phyloP scores from a whole-genome alignment of 345 rosid species.

The Lagerstroemia speciosa region DNA sequence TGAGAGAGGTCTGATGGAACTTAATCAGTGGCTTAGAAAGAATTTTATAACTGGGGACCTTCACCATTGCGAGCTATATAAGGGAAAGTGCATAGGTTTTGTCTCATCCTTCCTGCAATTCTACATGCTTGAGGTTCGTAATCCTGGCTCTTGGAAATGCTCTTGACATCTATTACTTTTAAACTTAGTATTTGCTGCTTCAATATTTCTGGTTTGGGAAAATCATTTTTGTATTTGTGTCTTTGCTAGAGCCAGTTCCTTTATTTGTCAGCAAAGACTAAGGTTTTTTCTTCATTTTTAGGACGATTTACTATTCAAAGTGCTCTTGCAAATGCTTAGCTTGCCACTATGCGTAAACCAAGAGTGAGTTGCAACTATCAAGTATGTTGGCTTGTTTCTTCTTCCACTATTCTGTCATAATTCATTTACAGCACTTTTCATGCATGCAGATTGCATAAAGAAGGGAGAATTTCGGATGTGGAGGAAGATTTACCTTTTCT shows the following conservation, averaged over 20 bases:
- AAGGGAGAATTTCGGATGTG: constrained; percentile 20
- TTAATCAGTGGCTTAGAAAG: constrained; percentile 50
- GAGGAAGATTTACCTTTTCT: constrained; percentile 28
- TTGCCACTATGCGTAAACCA: constrained; percentile 29
- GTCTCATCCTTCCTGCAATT: constrained; percentile 57
- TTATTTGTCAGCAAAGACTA: background rate
- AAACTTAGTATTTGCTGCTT: background rate
- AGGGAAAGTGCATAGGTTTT: constrained; percentile 35
- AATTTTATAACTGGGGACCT: constrained; percentile 27
- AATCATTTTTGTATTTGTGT: background rate
- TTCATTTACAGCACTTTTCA: constrained; percentile 8
- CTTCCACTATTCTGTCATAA: constrained; percentile 1
- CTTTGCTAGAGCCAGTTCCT: too few relatives aligned
- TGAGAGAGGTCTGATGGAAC: constrained; percentile 41
- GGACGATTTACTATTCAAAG: constrained; percentile 80
- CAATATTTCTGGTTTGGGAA: background rate
- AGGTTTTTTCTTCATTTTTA: constrained; percentile 23
- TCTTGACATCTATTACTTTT: background rate
- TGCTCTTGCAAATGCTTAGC: constrained; percentile 58
- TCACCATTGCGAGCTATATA: constrained; percentile 24
- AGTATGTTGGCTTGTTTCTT: constrained; percentile 13
- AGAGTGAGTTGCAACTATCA: constrained; percentile 32
- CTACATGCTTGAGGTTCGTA: constrained; percentile 66
- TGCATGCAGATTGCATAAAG: constrained; percentile 34
- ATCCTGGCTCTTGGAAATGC: background rate